These are phyloP conservation scores for Coemansia sp. DNA, from an alignment of 192 early-diverging fungal species.

Conservation along the genomic window DNA sequence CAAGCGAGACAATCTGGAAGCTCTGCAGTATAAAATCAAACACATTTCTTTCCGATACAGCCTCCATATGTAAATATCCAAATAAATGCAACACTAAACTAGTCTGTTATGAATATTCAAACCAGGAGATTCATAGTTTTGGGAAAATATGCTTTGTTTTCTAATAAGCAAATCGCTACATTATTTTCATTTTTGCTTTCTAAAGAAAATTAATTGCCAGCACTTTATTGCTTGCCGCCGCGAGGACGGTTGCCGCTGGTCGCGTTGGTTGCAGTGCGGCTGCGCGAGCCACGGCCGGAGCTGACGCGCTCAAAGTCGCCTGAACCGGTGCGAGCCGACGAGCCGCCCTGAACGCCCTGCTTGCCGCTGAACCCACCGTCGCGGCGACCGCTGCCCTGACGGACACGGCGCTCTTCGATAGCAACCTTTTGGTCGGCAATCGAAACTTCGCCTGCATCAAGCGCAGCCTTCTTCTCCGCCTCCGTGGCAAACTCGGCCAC, in stretches of 20 bases:
- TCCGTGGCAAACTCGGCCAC: constrained; percentile 71
- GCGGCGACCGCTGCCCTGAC: constrained; percentile 36
- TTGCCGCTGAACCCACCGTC: constrained; percentile 20
- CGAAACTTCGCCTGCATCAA: constrained; percentile 35
- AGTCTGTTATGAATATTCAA: neutral
- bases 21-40: constrained; percentile 13
- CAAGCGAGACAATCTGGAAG: constrained; percentile 14
- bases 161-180: neutral
- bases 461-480: constrained; percentile 61
- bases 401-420: constrained; percentile 48
- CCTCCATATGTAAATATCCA: neutral
- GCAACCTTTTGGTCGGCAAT: constrained; percentile 16
- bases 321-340: constrained; percentile 27
- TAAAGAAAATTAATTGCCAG: neutral
- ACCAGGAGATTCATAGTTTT: neutral
- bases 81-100: neutral
- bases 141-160: neutral
- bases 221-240: constrained; percentile 32
- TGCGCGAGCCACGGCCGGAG: constrained; percentile 44
- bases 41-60: constrained; percentile 7
- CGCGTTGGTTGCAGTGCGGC: constrained; percentile 28
- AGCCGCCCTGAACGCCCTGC: constrained; percentile 15
- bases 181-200: neutral
- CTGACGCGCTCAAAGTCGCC: constrained; percentile 51
- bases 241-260: constrained; percentile 17